A percentile compares a stretch with the other conserved stretches of the same genome.
These are phyloP conservation scores for Colletotrichum theobromicola DNA, from an alignment of 2,329 filamentous ascomycete species.

Conservation along the genomic window DNA sequence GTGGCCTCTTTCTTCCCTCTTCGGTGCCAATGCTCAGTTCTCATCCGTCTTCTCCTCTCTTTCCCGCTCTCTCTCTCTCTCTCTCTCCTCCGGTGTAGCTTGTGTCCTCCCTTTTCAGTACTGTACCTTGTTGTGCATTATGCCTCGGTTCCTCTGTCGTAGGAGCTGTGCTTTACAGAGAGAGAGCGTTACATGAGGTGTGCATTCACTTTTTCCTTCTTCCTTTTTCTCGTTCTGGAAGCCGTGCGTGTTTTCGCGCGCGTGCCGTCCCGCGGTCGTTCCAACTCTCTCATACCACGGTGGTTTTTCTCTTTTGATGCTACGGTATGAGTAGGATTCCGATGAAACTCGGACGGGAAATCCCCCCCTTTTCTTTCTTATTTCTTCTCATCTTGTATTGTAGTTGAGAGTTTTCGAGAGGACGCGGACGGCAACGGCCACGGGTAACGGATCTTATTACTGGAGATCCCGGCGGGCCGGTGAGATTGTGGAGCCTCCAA, in stretches of 20 bases:
- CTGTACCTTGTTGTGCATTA: no score
- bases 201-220: not conserved
- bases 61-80: not conserved
- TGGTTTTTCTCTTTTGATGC: not conserved
- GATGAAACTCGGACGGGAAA: not conserved
- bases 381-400: not conserved
- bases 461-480: not conserved
- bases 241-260: not conserved
- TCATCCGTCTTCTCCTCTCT: not conserved
- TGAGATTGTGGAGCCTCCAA: not conserved
- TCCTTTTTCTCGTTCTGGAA: not conserved
- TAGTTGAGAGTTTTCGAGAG: not conserved
- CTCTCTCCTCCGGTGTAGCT: not conserved
- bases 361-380: no score
- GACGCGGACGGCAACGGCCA: not conserved
- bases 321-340: not conserved
- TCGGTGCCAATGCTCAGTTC: not conserved
- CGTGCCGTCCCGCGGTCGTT: not conserved
- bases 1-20: not conserved
- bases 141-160: not conserved
- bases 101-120: no score
- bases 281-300: not conserved
- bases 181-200: not conserved
- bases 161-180: not conserved
- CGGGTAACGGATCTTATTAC: constrained; percentile 4